Base-by-base conservation (phyloP, 2,329 filamentous ascomycete genomes). In the Pseudogymnoascus verrucosus region DNA sequence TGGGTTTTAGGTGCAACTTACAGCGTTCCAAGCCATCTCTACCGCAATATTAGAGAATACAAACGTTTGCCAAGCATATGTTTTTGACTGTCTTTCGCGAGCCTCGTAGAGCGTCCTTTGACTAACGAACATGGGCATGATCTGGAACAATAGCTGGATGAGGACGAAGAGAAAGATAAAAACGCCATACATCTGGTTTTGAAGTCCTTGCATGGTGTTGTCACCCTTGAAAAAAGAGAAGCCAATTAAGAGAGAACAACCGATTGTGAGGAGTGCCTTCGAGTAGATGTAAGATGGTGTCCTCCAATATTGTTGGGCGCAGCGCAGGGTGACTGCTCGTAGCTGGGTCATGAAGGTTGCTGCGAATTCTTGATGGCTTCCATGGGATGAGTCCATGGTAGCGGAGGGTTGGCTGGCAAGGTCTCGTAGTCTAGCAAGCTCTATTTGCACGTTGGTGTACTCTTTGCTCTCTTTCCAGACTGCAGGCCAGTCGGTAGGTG, bases 1-100 rank as follows among this genome's bases (percentile, higher is more conserved):
- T 10, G 16, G n/a, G 42, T 23, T 31, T 61, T 39, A 26, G 36
- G 16, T 26, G 8, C 26, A 19, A 81, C 89, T 88, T 61, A 93
- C 75, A 0, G 85, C 81, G 73, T 93, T 90, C 86, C 89, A 96
- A 0, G 91, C 90, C 3, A 96, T 78, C 74, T 96, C 91, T 64
- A 92, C 89, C 34, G 91, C 77, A 67, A 96, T 89, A 34, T 62
- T 62, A 5, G 61, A 44, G 61, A 44, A 36, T 34, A 62, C 31
- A 47, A 62, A 62, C 14, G 42, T n/a, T 54, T 62, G 36, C 61
- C 61, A 62, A 84, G 61, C 37, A 47, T 62, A 62, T 2, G 42
- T 47, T 16, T 62, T 62, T 39, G 37, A 47, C 39, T 39, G 61
- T 36, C 61, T 21, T 47, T 62, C 61, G 7, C 61, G 42, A 23